These are phyloP conservation scores for Solanum hybrid DNA, from an alignment of 305 asterid species.

Conservation along the genomic window DNA sequence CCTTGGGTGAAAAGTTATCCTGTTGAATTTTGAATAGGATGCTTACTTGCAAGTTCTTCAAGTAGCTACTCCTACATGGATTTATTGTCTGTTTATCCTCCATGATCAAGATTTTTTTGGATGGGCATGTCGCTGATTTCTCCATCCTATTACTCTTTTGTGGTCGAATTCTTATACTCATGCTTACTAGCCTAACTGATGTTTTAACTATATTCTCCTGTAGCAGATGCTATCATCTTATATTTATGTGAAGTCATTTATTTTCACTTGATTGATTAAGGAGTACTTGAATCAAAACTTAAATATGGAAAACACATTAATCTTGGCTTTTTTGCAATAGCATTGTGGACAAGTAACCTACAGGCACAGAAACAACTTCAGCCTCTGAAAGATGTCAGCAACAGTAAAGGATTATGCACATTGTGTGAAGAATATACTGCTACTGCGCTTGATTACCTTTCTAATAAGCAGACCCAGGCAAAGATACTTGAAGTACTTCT, in stretches of 20 bases:
- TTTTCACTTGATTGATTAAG: background rate
- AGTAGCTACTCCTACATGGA: background rate
- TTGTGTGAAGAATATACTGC: conserved; percentile 59
- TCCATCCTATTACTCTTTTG: background rate
- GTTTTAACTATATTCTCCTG: background rate
- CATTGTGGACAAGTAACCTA: conserved; percentile 22
- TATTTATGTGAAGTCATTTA: background rate
- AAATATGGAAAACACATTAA: background rate
- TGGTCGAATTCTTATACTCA: background rate
- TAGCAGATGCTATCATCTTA: background rate
- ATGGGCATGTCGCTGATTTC: background rate
- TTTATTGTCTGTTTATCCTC: background rate
- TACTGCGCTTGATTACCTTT: conserved; percentile 58
- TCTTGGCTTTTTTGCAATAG: conserved; percentile 27
- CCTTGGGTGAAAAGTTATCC: background rate
- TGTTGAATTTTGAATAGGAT: background rate
- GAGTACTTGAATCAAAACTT: background rate
- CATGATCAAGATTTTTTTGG: background rate
- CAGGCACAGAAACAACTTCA: conserved; percentile 26
- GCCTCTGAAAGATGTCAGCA: conserved; percentile 21
- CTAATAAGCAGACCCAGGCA: conserved; percentile 54
- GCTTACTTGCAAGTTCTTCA: background rate
- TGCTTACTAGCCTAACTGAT: background rate
- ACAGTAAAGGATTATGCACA: conserved; percentile 41
- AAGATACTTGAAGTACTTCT: conserved; percentile 57